A percentile compares a stretch with the other conserved stretches of the same genome.
Conservation (phyloP, 495 filamentous ascomycete genomes). For the Neurospora sublineolata region DNA sequence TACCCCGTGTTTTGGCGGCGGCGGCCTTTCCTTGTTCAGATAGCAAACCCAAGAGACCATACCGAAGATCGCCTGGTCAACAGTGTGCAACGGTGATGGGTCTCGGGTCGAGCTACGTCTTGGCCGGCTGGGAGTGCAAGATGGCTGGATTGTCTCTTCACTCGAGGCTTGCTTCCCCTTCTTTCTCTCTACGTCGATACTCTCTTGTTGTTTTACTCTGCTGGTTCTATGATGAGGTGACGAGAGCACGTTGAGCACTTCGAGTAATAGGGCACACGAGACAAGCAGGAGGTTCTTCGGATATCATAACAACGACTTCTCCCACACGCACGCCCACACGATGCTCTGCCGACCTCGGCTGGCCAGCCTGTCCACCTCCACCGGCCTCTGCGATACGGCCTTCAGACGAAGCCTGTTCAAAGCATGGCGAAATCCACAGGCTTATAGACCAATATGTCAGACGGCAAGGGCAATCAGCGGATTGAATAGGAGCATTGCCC, state of each 20-base stretch:
- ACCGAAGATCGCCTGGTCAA: neutral
- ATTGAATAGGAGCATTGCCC: constrained; percentile 1
- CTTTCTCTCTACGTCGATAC: neutral
- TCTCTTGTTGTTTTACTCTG: neutral
- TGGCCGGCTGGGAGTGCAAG: neutral
- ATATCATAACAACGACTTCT: neutral
- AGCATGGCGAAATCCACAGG: neutral
- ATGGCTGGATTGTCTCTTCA: neutral
- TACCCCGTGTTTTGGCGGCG: neutral
- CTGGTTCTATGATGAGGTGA: neutral
- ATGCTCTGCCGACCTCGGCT: neutral
- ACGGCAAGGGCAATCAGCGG: neutral
- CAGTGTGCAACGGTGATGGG: neutral
- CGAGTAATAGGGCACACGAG: neutral
- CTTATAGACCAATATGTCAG: neutral
- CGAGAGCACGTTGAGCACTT: neutral
- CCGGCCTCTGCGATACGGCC: neutral
- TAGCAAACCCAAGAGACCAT: neutral
- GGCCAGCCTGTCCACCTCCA: neutral
- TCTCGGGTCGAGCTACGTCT: neutral
- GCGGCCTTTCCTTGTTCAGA: neutral
- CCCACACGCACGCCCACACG: neutral
- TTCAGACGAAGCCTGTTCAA: neutral
- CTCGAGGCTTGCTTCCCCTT: neutral
- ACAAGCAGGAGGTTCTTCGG: neutral